Evolutionary conservation across 148 eudicot genomes (phyloP).

Genomic region (Polygonum aviculare): DNA sequence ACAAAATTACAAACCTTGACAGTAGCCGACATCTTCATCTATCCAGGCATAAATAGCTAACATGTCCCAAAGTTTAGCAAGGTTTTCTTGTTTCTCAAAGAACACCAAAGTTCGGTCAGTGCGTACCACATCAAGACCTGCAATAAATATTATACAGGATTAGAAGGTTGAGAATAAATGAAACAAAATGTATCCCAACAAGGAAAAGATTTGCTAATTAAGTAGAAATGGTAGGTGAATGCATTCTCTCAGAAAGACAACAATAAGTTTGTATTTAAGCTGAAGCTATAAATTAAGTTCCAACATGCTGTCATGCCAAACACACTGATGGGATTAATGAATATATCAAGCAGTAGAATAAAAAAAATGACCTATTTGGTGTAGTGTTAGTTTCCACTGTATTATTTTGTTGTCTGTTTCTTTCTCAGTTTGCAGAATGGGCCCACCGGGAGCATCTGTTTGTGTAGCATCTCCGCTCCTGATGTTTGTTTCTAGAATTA

Average conservation of each 20-base stretch:
- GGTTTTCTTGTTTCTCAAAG: slow-evolving; percentile 86
- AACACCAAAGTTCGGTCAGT: slow-evolving; percentile 83
- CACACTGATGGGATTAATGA: background rate
- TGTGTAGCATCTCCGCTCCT: slow-evolving; percentile 31
- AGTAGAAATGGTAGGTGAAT: background rate
- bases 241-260: background rate
- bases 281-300: background rate
- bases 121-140: slow-evolving; percentile 91
- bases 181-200: background rate
- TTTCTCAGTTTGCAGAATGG: slow-evolving; percentile 5
- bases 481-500: slow-evolving; percentile 49
- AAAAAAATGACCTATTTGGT: slow-evolving; percentile 79
- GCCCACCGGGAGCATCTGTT: background rate
- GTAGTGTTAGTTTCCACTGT: slow-evolving; percentile 93
- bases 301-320: background rate
- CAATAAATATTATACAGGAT: slow-evolving; percentile 17
- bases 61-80: slow-evolving; percentile 90
- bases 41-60: slow-evolving; percentile 87
- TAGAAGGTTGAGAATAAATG: slow-evolving; percentile 1
- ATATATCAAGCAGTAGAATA: background rate
- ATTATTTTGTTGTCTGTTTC: slow-evolving; percentile 48
- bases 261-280: background rate
- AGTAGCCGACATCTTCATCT: slow-evolving; percentile 85
- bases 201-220: background rate
- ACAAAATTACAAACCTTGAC: slow-evolving; percentile 65